Percentiles rank a stretch among this genome's conserved stretches.
Conservation (phyloP, 225 moss, liverwort and hornwort genomes). For the Bryum argenteum region DNA sequence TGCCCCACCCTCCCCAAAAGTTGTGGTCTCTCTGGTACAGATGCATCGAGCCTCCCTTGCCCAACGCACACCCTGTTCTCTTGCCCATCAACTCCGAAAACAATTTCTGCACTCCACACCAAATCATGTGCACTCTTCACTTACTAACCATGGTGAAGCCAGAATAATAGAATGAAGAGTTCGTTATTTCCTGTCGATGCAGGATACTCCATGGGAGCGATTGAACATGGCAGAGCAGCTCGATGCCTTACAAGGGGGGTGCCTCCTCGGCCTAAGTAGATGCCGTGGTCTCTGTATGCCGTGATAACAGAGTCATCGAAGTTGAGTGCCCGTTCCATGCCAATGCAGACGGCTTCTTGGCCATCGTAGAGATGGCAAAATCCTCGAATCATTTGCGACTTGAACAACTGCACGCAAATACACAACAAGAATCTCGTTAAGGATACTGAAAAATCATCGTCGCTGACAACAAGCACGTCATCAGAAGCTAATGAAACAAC, state of each 20-base stretch:
- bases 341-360: constrained; percentile 86
- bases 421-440: background rate
- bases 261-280: constrained; percentile 75
- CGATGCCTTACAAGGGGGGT: constrained; percentile 65
- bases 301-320: constrained; percentile 87
- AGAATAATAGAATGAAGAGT: too few relatives aligned
- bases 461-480: background rate
- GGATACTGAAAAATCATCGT: background rate
- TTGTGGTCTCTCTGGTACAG: constrained; percentile 77
- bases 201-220: background rate
- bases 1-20: constrained; percentile 97
- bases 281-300: constrained; percentile 93
- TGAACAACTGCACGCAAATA: constrained; percentile 67
- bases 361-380: constrained; percentile 98
- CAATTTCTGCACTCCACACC: constrained; percentile 52
- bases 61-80: constrained; percentile 76
- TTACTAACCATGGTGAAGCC: background rate
- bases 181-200: too few relatives aligned
- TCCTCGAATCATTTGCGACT: constrained; percentile 85
- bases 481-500: too few relatives aligned
- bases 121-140: constrained; percentile 1
- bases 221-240: background rate
- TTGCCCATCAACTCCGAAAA: constrained; percentile 98
- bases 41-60: constrained; percentile 99
- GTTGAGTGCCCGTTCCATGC: constrained; percentile 90